These are phyloP conservation scores for Calonectria montana DNA, from an alignment of 2,329 filamentous ascomycete genomes.

Conservation along the genomic window DNA sequence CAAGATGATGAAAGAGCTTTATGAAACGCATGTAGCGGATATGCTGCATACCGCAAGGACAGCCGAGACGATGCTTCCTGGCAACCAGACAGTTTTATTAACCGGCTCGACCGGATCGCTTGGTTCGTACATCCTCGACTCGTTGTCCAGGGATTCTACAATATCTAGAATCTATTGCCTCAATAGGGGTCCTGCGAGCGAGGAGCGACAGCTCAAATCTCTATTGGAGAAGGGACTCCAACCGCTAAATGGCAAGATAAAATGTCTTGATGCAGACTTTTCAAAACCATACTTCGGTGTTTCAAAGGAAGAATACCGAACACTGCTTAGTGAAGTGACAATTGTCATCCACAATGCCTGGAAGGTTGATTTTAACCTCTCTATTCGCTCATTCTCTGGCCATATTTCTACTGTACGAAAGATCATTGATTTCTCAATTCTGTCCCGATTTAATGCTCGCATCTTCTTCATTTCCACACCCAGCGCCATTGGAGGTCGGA, in stretches of 20 bases:
- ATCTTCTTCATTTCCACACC: not conserved
- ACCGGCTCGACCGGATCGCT: not conserved
- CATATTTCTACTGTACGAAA: not conserved
- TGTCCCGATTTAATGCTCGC: not conserved
- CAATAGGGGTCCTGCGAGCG: not conserved
- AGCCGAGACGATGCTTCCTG: not conserved
- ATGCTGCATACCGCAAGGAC: not conserved
- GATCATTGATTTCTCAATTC: not conserved
- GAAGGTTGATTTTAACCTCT: not conserved
- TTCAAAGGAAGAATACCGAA: not conserved
- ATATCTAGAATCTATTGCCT: not conserved
- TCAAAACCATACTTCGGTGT: not conserved
- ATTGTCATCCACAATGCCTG: not conserved
- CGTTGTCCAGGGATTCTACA: not conserved
- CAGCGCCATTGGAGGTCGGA: not conserved
- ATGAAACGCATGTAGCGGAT: not conserved
- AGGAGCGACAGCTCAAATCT: not conserved
- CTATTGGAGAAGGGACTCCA: not conserved
- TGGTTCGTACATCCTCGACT: not conserved
- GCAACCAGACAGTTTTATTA: not conserved
- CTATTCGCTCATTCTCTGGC: not conserved
- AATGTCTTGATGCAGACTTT: not conserved
- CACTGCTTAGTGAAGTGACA: not conserved
- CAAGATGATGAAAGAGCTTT: not conserved
- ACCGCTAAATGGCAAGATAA: not conserved